phyloP scores from a whole-genome alignment of 148 eudicot genomes.

The Vaccinium macrocarpon region DNA sequence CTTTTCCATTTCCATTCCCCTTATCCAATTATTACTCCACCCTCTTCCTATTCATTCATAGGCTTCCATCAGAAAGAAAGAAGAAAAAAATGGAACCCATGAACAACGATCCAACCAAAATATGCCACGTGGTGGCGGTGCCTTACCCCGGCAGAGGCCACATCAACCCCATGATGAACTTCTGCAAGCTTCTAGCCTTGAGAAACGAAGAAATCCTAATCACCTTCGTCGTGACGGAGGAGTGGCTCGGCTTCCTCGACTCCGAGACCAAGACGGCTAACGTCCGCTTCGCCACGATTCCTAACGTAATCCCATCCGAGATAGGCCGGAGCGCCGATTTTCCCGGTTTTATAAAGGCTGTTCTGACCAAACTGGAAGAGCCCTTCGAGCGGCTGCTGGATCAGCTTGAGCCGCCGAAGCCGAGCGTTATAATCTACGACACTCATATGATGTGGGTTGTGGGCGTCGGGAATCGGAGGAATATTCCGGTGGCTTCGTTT shows the following conservation, averaged over 20 bases:
- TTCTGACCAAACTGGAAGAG: constrained; percentile 20
- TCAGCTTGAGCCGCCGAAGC: constrained; percentile 14
- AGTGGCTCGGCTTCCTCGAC: constrained; percentile 31
- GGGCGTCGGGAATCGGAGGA: constrained; percentile 15
- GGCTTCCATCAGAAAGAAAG: not conserved
- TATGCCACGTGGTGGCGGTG: constrained; percentile 24
- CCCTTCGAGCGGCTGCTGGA: constrained; percentile 28
- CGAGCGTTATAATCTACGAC: constrained; percentile 12
- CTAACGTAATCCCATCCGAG: constrained; percentile 31
- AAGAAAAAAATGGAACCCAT: not conserved
- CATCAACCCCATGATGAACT: constrained; percentile 30
- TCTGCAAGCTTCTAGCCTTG: constrained; percentile 13
- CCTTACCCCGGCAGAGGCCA: constrained; percentile 34
- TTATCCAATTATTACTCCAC: not conserved
- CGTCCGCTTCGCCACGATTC: constrained; percentile 20
- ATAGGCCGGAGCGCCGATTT: constrained; percentile 18
- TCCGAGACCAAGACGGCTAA: constrained; percentile 10
- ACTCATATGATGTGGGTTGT: constrained; percentile 3
- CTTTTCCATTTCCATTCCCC: not conserved
- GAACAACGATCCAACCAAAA: not conserved
- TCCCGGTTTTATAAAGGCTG: constrained; percentile 20
- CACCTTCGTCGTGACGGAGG: constrained; percentile 37
- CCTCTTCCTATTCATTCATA: not conserved
- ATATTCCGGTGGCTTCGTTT: constrained; percentile 19
- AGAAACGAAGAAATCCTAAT: not conserved